Evolutionary conservation across 768 basidiomycete genomes (phyloP).

Genomic region (Rhizopogon salebrosus): DNA sequence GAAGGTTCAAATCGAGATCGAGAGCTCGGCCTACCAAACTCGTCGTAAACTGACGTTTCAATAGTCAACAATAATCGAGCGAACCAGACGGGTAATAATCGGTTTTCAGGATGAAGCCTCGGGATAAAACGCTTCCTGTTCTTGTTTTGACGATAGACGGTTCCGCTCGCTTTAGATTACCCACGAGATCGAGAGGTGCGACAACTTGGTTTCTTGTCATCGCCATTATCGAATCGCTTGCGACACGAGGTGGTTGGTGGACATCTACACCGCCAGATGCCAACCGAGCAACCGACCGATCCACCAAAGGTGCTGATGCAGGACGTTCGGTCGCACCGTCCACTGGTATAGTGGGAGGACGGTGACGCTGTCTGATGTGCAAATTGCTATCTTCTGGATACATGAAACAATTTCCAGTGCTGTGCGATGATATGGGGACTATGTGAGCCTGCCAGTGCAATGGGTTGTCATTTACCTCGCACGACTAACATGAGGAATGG

Average conservation of each 20-base stretch:
- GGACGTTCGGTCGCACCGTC: slow-evolving; percentile 2
- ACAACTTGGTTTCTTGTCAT: slow-evolving; percentile 7
- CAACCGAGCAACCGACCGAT: slow-evolving; percentile 6
- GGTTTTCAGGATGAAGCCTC: slow-evolving; percentile 93
- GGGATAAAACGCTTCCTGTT: slow-evolving; percentile 74
- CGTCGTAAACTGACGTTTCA: slow-evolving; percentile 3
- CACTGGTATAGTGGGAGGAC: neutral
- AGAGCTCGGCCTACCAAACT: slow-evolving; percentile 65
- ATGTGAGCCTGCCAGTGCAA: neutral
- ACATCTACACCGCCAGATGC: neutral
- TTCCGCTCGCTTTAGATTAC: slow-evolving; percentile 58
- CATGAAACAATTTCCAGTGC: no score
- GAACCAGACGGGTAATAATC: slow-evolving; percentile 80
- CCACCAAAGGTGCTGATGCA: slow-evolving; percentile 8
- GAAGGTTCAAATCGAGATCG: slow-evolving; percentile 85
- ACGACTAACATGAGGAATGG: no score
- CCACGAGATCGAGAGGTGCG: slow-evolving; percentile 53
- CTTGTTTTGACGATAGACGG: slow-evolving; percentile 79
- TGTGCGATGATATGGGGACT: neutral
- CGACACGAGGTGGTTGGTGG: neutral
- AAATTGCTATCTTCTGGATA: neutral
- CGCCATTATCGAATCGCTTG: slow-evolving; percentile 1
- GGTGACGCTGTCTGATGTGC: neutral
- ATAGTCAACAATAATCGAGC: slow-evolving; percentile 4
- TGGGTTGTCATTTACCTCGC: no score